Conservation (phyloP, 345 rosid species). For the Corymbia maculata region DNA sequence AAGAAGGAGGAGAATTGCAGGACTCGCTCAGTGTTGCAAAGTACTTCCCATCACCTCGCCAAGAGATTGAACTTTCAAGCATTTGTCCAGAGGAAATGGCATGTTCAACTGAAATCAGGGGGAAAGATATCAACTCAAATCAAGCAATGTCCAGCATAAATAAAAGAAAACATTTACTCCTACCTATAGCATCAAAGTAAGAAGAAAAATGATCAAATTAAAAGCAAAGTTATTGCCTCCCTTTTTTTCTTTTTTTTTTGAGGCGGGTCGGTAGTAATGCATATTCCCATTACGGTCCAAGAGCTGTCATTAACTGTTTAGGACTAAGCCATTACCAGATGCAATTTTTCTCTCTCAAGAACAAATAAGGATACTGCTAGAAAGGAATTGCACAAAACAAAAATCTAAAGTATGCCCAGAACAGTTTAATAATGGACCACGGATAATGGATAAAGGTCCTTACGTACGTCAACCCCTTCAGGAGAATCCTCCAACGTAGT, state of each 20-base stretch:
- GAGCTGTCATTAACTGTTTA: neutral
- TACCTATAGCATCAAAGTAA: neutral
- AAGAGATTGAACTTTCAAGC: constrained; percentile 47
- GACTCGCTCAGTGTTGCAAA: constrained; percentile 51
- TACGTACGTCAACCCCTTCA: constrained; percentile 69
- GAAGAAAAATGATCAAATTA: neutral
- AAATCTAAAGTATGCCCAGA: neutral
- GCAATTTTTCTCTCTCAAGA: neutral
- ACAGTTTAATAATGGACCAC: neutral
- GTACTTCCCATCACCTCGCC: constrained; percentile 97
- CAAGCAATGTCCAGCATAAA: neutral
- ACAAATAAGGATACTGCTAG: neutral
- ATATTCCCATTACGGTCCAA: neutral
- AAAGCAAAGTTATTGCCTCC: neutral
- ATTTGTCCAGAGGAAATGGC: constrained; percentile 12
- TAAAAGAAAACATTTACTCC: neutral
- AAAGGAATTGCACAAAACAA: neutral
- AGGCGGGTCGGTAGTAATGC: neutral
- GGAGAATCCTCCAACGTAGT: constrained; percentile 42
- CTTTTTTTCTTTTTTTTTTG: neutral
- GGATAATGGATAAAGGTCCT: constrained; percentile 45
- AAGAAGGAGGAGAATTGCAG: constrained; percentile 22
- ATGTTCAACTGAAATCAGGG: constrained; percentile 3
- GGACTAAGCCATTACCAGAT: neutral
- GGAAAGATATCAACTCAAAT: neutral